Evolutionary conservation across 1,284 basidiomycete genomes (phyloP), one percentile per base, ranked within the genome.

Genomic region (Malassezia obtusa): DNA sequence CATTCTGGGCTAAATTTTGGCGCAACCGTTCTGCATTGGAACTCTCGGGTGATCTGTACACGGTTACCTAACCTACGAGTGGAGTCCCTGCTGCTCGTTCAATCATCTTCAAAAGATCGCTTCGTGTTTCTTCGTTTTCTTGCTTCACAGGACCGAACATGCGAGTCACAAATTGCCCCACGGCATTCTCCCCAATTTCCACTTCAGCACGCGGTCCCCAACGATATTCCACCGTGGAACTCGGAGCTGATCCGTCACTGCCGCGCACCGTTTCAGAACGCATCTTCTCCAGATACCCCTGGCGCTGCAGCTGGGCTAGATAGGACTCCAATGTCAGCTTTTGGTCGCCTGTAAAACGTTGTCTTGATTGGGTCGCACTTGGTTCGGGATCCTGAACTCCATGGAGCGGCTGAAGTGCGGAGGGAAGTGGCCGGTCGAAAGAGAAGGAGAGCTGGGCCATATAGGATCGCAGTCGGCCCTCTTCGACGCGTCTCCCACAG

Each of bases 141-240:
- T 28, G 26, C 30, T 60, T 53, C 22, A 50, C 50, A 25, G 14
- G 35, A 17, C 48, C 26, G 22, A 47, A 70, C 17, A 73, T 43
- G n/a, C 51, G 46, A 32, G 53, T 26, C 10, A 73, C 49, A 32
- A 73, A 73, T n/a, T 32, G 33, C 12, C 62, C 69, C 11, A 70
- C 60, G 3, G 64, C 62, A 2, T 41, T 11, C 50, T 73, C 68
- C 2, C 67, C 67, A 9, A 73, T 47, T 52, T 73, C 71, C 14
- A 52, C 52, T 21, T 71, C 65, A 1, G 63, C 59, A 7, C 71
- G 40, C 10, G 69, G 55, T 1, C 71, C 71, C 71, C 71, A 73
- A 11, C 62, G 50, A 57, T 60, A 73, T 39, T 68, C 70, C 30
- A 62, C 40, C 2, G 32, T 35, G 10, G 62, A 55, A 15, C 58